Percentiles rank a stretch among this genome's conserved stretches.
Evolutionary conservation across 805 yeast species (phyloP).

Genomic region (Nakazawaea sp.): DNA sequence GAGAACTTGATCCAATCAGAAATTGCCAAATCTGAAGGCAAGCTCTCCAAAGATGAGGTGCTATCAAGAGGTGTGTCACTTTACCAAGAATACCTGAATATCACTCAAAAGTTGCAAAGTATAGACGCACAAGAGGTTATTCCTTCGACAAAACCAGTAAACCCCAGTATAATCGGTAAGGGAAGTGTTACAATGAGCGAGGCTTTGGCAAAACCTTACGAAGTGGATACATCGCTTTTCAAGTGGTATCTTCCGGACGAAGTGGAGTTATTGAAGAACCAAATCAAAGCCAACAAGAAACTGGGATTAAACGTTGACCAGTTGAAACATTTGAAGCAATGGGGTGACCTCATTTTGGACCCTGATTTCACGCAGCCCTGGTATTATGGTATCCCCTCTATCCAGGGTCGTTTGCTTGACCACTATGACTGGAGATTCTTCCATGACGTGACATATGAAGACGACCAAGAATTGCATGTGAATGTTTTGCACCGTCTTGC

Average conservation of each 20-base stretch:
- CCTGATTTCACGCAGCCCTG: slow-evolving; percentile 5
- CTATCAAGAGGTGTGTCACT: slow-evolving; percentile 6
- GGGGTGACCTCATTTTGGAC: slow-evolving; percentile 1
- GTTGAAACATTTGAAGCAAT: slow-evolving; percentile 1
- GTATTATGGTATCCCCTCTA: slow-evolving; percentile 10
- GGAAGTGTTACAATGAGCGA: background rate
- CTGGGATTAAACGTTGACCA: background rate
- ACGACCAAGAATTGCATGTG: slow-evolving; percentile 27
- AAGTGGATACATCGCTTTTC: slow-evolving; percentile 1
- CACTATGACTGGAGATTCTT: slow-evolving; percentile 49
- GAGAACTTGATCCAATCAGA: slow-evolving; percentile 1
- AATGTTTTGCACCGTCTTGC: slow-evolving; percentile 33
- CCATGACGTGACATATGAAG: slow-evolving; percentile 25
- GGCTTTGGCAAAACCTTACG: background rate
- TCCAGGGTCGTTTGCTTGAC: slow-evolving; percentile 8
- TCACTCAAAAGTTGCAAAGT: background rate
- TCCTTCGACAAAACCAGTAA: background rate
- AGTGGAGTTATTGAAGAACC: background rate
- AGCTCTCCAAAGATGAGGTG: background rate
- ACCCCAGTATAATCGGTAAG: slow-evolving; percentile 3
- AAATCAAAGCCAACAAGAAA: background rate
- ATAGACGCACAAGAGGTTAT: background rate
- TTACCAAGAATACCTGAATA: slow-evolving; percentile 1
- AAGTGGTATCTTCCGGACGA: slow-evolving; percentile 9
- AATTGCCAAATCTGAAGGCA: background rate